Evolutionary conservation across 75 land plant genomes (phyloP), one percentile per base, ranked within the genome.

Genomic region (Sequoia sempervirens): DNA sequence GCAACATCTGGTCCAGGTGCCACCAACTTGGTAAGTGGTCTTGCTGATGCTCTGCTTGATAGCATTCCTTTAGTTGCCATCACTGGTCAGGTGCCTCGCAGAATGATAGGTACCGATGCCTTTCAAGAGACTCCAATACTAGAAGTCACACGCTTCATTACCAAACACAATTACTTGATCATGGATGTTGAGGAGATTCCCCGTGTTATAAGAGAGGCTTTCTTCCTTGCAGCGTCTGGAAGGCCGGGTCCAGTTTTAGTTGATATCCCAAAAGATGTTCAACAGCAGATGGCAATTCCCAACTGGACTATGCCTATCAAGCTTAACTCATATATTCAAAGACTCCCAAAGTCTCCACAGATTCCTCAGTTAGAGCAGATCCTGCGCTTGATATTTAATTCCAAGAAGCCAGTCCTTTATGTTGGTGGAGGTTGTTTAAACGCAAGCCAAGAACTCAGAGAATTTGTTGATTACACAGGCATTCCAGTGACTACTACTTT

Each of bases 1-100:
- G 94, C 99, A 15, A 97, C 99, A 3, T 95, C 99, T 0, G 99
- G 99, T 12, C 99, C 99, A 34, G 99, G 99, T 3, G 99, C 99
- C 9, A 97, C 99, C 76, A 97, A 95, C 80, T 86, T 97, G 75
- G 98, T 97, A 30, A 87, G 89, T 54, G 99, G 97, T 20, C 86
- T 97, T 12, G 99, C 99, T 13, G 96, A 97, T 80, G 99, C 99
- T 1, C 18, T 94, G 66, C 89, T 97, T 13, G 99, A 97, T 64
- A 94, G 96, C 40, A 85, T 93, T 46, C 98, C 99, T 5, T 32
- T 97, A 32, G 98, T 97, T 26, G 98, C 99, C 72, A 97, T 97
- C 82, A 97, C 99, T 13, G 98, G 99, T 13, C 99, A 97, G 86
- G 99, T 97, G 15, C 99, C 99, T 6, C 87, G 98, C 26, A 82